Percentiles rank a stretch among this genome's conserved stretches.
phyloP scores from a whole-genome alignment of 2,329 filamentous ascomycete species.

The Colletotrichum higginsianum region DNA sequence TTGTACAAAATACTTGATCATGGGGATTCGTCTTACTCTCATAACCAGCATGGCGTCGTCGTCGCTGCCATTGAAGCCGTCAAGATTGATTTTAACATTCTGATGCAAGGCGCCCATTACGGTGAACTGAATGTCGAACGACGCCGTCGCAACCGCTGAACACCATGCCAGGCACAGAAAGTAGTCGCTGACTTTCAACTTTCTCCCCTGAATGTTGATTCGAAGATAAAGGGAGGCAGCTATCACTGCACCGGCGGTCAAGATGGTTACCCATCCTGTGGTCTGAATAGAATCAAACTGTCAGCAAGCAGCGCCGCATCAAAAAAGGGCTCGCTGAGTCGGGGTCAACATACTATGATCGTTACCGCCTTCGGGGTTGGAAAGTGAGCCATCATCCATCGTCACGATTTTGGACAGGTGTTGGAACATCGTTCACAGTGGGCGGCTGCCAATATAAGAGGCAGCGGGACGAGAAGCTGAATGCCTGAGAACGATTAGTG shows the following conservation, averaged over 20 bases:
- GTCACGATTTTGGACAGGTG: slow-evolving; percentile 14
- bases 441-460: slow-evolving; percentile 20
- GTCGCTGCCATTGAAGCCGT: slow-evolving; percentile 31
- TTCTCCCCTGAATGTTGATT: slow-evolving; percentile 36
- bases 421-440: background rate
- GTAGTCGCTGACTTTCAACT: slow-evolving; percentile 26
- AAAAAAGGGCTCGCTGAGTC: background rate
- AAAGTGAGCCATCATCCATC: slow-evolving; percentile 39
- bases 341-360: slow-evolving; percentile 32
- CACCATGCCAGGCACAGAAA: slow-evolving; percentile 37
- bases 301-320: background rate
- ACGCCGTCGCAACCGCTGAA: slow-evolving; percentile 25
- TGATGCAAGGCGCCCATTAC: slow-evolving; percentile 36
- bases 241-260: slow-evolving; percentile 37
- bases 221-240: slow-evolving; percentile 36
- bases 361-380: slow-evolving; percentile 41
- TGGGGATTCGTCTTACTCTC: slow-evolving; percentile 7
- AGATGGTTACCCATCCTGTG: slow-evolving; percentile 34
- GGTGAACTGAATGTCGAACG: slow-evolving; percentile 39
- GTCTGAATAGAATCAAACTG: slow-evolving; percentile 15
- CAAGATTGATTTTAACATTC: slow-evolving; percentile 30
- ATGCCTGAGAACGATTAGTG: slow-evolving; percentile 11
- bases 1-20: too few species aligned
- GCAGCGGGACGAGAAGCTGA: slow-evolving; percentile 16
- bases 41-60: slow-evolving; percentile 9